These are phyloP conservation scores for Eragrostis tef DNA, from an alignment of 202 grass and related monocot genomes.

Conservation along the genomic window DNA sequence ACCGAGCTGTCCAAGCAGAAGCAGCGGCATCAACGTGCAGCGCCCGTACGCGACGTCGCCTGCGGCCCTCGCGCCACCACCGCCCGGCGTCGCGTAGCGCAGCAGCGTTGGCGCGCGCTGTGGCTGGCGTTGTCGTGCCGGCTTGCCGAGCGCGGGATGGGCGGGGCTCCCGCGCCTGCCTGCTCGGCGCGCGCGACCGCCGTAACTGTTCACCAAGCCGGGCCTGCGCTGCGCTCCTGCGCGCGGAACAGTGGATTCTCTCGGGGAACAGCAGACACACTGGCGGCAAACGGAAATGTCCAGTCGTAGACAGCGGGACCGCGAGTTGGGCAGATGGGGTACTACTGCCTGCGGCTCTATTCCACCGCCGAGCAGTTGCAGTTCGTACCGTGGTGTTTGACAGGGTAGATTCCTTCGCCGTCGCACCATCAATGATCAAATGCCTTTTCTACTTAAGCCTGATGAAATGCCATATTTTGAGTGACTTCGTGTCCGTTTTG, in stretches of 20 bases:
- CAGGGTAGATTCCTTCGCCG: background rate
- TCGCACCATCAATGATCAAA: background rate
- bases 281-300: background rate
- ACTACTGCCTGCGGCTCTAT: background rate
- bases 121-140: background rate
- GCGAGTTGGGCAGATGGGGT: background rate
- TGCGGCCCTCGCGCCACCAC: background rate
- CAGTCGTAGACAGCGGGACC: background rate
- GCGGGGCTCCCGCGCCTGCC: background rate
- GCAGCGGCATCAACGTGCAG: background rate
- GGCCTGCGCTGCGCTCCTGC: background rate
- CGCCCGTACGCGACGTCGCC: background rate
- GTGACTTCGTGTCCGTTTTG: background rate
- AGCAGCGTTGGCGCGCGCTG: background rate
- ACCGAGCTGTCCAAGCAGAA: background rate
- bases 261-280: background rate
- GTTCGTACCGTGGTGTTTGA: background rate
- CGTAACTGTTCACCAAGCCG: constrained; percentile 16
- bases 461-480: background rate
- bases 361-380: constrained; percentile 14
- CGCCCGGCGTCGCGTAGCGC: background rate
- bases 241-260: background rate
- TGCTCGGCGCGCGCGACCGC: background rate
- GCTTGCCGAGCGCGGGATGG: background rate
- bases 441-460: background rate